A percentile compares a stretch with the other conserved stretches of the same genome.
Evolutionary conservation across 208 protist species (phyloP).

Genomic region (Crithidia expoeki): DNA sequence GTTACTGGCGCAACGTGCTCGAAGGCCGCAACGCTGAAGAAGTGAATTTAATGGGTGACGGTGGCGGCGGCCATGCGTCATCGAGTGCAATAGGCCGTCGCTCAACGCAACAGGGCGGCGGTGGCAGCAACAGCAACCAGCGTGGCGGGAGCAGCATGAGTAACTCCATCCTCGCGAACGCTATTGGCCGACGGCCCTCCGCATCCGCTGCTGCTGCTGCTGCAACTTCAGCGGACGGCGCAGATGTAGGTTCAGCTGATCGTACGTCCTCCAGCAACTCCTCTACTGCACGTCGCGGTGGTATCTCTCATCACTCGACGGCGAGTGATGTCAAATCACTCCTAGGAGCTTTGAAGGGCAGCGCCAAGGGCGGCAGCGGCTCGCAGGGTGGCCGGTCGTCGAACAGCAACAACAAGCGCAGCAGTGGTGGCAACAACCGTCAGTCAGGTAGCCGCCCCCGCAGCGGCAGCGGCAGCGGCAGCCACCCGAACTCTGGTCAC

Average conservation of each 20-base stretch:
- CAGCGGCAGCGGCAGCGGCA: not conserved
- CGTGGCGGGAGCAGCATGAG: constrained; percentile 22
- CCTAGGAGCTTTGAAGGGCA: constrained; percentile 28
- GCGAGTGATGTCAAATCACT: constrained; percentile 29
- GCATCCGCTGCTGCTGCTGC: too few species aligned
- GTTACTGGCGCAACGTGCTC: constrained; percentile 86
- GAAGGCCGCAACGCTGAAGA: constrained; percentile 72
- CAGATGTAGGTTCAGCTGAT: not conserved
- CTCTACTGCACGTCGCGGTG: not conserved
- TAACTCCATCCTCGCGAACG: constrained; percentile 29
- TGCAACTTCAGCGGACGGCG: constrained; percentile 1
- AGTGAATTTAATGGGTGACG: constrained; percentile 15
- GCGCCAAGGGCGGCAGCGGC: constrained; percentile 23
- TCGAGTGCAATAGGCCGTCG: constrained; percentile 7
- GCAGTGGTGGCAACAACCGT: constrained; percentile 3
- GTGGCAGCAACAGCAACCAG: constrained; percentile 1
- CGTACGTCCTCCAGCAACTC: not conserved
- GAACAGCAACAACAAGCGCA: constrained; percentile 1
- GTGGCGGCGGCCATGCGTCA: constrained; percentile 8
- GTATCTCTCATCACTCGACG: constrained; percentile 1
- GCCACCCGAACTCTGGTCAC: not conserved
- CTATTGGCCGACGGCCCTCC: constrained; percentile 23
- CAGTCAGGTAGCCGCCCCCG: constrained; percentile 8
- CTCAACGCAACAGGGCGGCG: constrained; percentile 16
- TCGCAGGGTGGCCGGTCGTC: constrained; percentile 3